These are phyloP conservation scores for Prosopis cineraria DNA, from an alignment of 306 rosid genomes.

Conservation along the genomic window DNA sequence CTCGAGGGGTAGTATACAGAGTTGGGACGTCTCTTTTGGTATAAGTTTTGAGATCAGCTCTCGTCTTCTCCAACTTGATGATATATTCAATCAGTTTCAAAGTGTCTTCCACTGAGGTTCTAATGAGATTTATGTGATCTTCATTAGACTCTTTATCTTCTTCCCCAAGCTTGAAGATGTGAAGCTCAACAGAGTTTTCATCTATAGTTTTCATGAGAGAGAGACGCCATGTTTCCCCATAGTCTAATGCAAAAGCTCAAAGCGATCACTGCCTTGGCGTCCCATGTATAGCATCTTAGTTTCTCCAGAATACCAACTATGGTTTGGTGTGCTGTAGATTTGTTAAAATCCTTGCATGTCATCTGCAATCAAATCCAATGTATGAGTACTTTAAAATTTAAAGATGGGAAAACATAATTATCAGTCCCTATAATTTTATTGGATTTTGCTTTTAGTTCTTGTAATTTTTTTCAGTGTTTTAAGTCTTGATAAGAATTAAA, in stretches of 20 bases:
- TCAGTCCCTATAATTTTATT: no score
- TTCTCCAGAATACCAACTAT: slow-evolving; percentile 44
- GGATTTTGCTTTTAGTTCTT: no score
- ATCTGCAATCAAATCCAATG: no score
- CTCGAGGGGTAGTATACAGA: slow-evolving; percentile 36
- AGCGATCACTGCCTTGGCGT: slow-evolving; percentile 54
- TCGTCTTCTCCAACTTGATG: slow-evolving; percentile 34
- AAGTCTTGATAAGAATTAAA: no score
- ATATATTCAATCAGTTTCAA: slow-evolving; percentile 37
- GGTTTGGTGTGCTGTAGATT: slow-evolving; percentile 31
- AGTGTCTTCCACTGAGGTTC: slow-evolving; percentile 38
- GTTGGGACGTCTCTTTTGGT: slow-evolving; percentile 34
- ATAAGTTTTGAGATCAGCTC: background rate
- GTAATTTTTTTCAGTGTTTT: no score
- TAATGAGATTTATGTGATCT: slow-evolving; percentile 30
- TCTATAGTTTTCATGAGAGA: slow-evolving; percentile 29
- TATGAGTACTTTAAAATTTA: no score
- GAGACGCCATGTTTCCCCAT: slow-evolving; percentile 57
- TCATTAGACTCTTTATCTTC: slow-evolving; percentile 21
- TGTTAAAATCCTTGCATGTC: slow-evolving; percentile 9
- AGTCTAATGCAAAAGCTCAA: slow-evolving; percentile 53
- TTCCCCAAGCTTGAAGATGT: slow-evolving; percentile 5
- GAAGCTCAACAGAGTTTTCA: background rate
- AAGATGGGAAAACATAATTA: no score
- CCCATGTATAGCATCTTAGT: slow-evolving; percentile 49